Evolutionary conservation across 805 yeast genomes (phyloP).

Genomic region (Wickerhamiella galacta): DNA sequence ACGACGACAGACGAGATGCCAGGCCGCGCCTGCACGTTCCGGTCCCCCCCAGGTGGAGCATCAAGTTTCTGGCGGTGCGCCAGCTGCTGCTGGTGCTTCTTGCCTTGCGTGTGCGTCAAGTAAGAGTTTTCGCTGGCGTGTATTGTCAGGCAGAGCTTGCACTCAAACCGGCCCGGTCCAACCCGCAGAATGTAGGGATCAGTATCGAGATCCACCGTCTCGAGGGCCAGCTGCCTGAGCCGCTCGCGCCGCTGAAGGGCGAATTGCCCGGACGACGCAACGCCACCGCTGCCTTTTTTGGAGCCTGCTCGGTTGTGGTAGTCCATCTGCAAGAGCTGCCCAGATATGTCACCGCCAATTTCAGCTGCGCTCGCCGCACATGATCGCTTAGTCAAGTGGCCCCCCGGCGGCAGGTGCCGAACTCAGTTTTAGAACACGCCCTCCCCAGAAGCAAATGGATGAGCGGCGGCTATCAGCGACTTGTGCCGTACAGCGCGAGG

Average conservation of each 20-base stretch:
- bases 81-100: constrained; percentile 61
- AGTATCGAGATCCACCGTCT: constrained; percentile 22
- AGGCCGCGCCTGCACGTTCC: constrained; percentile 5
- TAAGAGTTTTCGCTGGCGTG: constrained; percentile 72
- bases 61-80: constrained; percentile 38
- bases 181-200: constrained; percentile 1
- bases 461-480: no score
- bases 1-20: constrained; percentile 19
- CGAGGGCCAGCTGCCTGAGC: constrained; percentile 40
- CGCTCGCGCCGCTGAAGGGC: constrained; percentile 55
- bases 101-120: constrained; percentile 69
- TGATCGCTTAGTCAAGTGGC: constrained; percentile 1
- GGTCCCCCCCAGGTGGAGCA: constrained; percentile 14
- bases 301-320: constrained; percentile 81
- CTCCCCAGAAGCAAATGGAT: no score
- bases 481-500: no score
- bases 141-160: constrained; percentile 67
- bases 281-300: constrained; percentile 74
- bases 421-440: no score
- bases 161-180: constrained; percentile 53
- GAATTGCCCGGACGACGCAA: constrained; percentile 57
- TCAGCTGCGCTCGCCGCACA: constrained; percentile 1
- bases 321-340: constrained; percentile 38
- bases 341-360: background rate
- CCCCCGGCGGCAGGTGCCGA: no score